Base-by-base conservation (phyloP, 352 stramenopile genomes). In the Phytopythium delawarense region DNA sequence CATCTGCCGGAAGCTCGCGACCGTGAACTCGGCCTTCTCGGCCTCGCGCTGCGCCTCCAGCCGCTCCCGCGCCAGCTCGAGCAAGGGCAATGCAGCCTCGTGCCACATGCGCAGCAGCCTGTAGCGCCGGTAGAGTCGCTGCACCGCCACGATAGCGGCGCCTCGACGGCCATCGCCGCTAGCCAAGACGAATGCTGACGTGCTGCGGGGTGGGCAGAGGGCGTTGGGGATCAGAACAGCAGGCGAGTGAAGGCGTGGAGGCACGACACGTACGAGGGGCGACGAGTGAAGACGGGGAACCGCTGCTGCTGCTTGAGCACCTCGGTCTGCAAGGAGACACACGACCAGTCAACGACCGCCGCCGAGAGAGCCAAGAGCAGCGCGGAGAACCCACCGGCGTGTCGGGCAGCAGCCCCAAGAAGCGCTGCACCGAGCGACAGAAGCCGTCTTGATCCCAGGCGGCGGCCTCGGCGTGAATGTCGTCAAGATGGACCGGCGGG, bases 401-500 rank as follows among this genome's bases (percentile, higher is more conserved):
- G 59, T 92, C 83, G 2, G 78, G 72, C 2, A 89, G 62, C 54
- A 72, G 68, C 0, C 83, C 81, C 5, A 88, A 69, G 39, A 91
- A 76, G 44, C 83, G 81, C 60, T 89, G 79, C 52, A 88, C 65
- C 0, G 64, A 76, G 44, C 71, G 52, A 46, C 76, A 88, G n/a
- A 79, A 55, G 57, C 70, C 64, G 45, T 89, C 81, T 5, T 80
- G 63, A 37, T 66, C 80, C 83, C 83, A 92, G 16, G 52, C 32
- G 2, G 83, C 79, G 2, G 69, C 51, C 39, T 79, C 68, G 1
- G 71, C 69, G 13, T 77, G 73, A 39, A 89, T 53, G 39, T 92
- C 81, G 40, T 77, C 73, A 18, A 89, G 64, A 44, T 79, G 90
- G 5, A 89, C 63, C 18, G 72, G 67, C 9, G 68, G 61, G 3